Conservation (phyloP, 2,329 filamentous ascomycete species). For the Niveomyces coronatus region DNA sequence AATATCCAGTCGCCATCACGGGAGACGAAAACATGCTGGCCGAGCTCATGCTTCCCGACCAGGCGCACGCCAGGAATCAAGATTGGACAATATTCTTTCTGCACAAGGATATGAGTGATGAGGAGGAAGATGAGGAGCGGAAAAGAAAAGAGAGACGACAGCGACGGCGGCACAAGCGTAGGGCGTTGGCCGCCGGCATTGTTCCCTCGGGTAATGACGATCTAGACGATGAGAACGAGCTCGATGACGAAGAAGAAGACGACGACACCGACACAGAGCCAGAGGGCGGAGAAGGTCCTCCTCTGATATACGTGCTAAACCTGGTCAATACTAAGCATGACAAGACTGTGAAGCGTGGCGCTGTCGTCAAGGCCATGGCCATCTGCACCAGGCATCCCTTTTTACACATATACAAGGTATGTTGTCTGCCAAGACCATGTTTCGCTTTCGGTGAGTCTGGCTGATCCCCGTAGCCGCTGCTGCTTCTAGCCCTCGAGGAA, state of each 20-base stretch:
- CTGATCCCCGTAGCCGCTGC: slow-evolving; percentile 53
- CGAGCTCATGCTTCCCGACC: slow-evolving; percentile 95
- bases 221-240: slow-evolving; percentile 34
- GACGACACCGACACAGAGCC: slow-evolving; percentile 51
- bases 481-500: slow-evolving; percentile 85
- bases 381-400: slow-evolving; percentile 97
- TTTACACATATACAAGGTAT: slow-evolving; percentile 93
- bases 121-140: slow-evolving; percentile 67
- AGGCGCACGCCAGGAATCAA: slow-evolving; percentile 86
- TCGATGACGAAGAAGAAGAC: slow-evolving; percentile 41
- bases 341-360: slow-evolving; percentile 83
- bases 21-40: slow-evolving; percentile 97
- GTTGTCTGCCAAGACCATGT: slow-evolving; percentile 15
- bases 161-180: slow-evolving; percentile 40
- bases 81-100: slow-evolving; percentile 99
- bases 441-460: slow-evolving; percentile 9
- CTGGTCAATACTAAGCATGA: slow-evolving; percentile 98
- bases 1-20: slow-evolving; percentile 89
- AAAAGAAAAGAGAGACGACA: slow-evolving; percentile 44
- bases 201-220: slow-evolving; percentile 34
- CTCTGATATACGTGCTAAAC: slow-evolving; percentile 93
- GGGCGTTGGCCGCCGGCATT: slow-evolving; percentile 39
- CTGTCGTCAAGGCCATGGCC: slow-evolving; percentile 95
- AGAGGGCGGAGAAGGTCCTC: slow-evolving; percentile 70
- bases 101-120: slow-evolving; percentile 83